Evolutionary conservation across 495 filamentous ascomycete species (phyloP), one percentile per base, ranked within the genome.

Genomic region (Durotheca rogersii): DNA sequence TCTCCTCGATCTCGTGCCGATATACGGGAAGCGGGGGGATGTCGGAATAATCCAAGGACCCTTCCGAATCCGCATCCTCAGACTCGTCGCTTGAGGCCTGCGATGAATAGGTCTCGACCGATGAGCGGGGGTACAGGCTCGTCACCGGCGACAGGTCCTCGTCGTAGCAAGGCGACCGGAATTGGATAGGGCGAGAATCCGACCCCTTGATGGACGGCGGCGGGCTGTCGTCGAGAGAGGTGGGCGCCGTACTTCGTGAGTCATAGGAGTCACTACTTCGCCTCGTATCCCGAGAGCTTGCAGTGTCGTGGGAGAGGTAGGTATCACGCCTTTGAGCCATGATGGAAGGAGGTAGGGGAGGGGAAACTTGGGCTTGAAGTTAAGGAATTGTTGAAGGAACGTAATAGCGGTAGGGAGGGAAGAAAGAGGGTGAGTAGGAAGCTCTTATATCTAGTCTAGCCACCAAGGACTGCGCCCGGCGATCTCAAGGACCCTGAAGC

Each of bases 51-150:
- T 70, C 68, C 31, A 66, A 41, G 36, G 67, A 62, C 16, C 69
- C 71, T 27, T 79, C 76, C 52, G 78, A 72, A 18, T 77, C 78
- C 12, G 76, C 69, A 47, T 82, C 77, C 39, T 88, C 81, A 7
- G 80, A 64, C 0, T 87, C 83, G 36, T 83, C 80, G 12, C 74
- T 72, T 3, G 87, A 89, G 11, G 77, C 72, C 20, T 77, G 76
- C 7, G 90, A 95, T 53, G 83, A 83, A 61, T 90, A 92, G 1
- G 89, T 94, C 47, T 90, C 86, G 42, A 80, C 77, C 1, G 89
- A 92, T 31, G 81, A 79, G 29, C 79, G 78, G 18, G 83, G 77
- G 31, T 76, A 77, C 53, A 72, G 62, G 34, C 66, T 79, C 11
- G 69, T 73, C 29, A 56, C 53, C n/a, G 71, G 75, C 32, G 71